Base-by-base conservation (phyloP, 768 basidiomycete species). In the Boletales sp. region DNA sequence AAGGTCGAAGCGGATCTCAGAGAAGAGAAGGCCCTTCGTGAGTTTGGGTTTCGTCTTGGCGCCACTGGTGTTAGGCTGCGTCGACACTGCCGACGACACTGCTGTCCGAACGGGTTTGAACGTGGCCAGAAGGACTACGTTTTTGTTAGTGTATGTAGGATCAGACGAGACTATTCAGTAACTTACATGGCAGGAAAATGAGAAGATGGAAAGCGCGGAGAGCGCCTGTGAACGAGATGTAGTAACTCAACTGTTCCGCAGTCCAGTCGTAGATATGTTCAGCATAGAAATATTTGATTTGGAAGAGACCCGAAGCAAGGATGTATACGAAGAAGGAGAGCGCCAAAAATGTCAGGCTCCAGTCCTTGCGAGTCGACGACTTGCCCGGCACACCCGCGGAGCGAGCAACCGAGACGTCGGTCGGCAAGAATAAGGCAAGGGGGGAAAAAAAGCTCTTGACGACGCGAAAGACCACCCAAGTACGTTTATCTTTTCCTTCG, bases 221-320 rank as follows among this genome's bases (percentile, higher is more conserved):
- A 29, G 76, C 75, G 65, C 86, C 87, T 50, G 86, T 71, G 18
- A 80, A 75, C 0, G 86, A 84, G 69, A 90, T 85, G 57, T 88
- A 90, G 61, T 85, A 83, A 40, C 87, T 84, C 53, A 90, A 61
- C 78, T 86, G 72, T 34, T 79, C 78, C 11, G 86, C 76, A 13
- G 74, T 76, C 88, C 88, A 90, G 11, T 70, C 63, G 58, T 84
- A 90, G 10, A 84, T 70, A 59, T 89, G 84, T 56, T 82, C 80
- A 0, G 84, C 87, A 53, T 90, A 92, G 32, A 90, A 69, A 56
- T 89, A 90, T 65, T 90, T 91, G 51, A 85, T 72, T 45, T 81
- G 83, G 65, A 82, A 85, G 1, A 90, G 66, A 15, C 86, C 89
- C 78, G 76, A 77, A 3, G 88, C 79, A 30, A 90, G 72, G 31